Evolutionary conservation across 345 rosid species (phyloP), one percentile per base, ranked within the genome.

Genomic region (Limnanthes douglasii): DNA sequence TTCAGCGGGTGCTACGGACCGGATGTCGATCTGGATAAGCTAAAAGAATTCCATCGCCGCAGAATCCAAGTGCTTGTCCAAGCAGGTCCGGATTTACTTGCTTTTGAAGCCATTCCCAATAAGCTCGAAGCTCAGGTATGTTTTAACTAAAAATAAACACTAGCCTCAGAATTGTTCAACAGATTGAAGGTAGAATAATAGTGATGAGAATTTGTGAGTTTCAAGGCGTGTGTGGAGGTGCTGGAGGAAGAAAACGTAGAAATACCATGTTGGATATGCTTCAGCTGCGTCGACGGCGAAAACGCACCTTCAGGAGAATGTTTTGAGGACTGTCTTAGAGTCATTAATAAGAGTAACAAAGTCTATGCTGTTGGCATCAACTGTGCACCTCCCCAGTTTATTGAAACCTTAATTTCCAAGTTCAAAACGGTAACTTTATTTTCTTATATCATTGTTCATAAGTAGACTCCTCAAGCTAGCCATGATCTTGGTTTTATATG

Each of bases 71-170:
- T 88, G 23, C 67, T 88, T 21, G 76, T 72, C 4, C 66, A 79
- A 42, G 83, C 95, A 20, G 78, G 93, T 47, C 69, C 93, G 10
- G 97, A 88, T 62, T 66, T 88, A 51, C 62, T 88, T 33, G 93
- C 95, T 15, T 88, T 88, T 27, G 97, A 83, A 61, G 75, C 97
- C 49, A 79, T 83, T 45, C 93, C 95, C 5, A 88, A 79, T 31
- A 88, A 72, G 57, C 83, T 88, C 16, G 95, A 88, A 59, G 81
- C 97, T 42, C 86, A 77, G 92, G 96, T 74, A 34, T 30, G 59
- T 37, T 43, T 41, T 45, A 37, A 4, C 3, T 0, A 13, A 18
- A 5, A 2, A 1, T 4, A 33, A 37, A 7, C 1, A 5, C 2
- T 8, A 17, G 0, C n/a, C n/a, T n/a, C n/a, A n/a, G n/a, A n/a